Conservation (phyloP, 768 basidiomycete species). For the Mycena belliarum region DNA sequence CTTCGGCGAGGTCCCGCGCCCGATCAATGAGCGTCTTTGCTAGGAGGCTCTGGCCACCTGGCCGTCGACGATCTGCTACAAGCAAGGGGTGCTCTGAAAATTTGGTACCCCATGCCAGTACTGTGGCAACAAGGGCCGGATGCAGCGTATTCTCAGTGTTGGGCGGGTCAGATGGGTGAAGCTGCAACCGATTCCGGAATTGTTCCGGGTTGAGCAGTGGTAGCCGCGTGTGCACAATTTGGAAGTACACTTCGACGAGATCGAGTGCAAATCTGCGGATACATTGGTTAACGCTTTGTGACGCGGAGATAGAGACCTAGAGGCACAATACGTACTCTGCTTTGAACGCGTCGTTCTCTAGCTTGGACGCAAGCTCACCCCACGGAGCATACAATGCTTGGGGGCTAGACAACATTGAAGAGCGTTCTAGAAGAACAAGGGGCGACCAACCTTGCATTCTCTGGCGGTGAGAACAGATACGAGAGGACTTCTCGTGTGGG, state of each 20-base stretch:
- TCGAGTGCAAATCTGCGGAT: constrained; percentile 82
- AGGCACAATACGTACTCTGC: constrained; percentile 68
- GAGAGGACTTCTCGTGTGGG: constrained; percentile 66
- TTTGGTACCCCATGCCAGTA: constrained; percentile 90
- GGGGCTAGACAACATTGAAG: constrained; percentile 31
- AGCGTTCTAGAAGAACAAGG: constrained; percentile 18
- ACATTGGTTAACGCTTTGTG: constrained; percentile 13
- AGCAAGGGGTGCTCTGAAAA: constrained; percentile 91
- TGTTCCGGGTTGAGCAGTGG: constrained; percentile 84
- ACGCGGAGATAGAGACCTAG: constrained; percentile 8
- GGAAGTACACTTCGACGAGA: constrained; percentile 93
- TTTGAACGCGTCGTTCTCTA: constrained; percentile 73
- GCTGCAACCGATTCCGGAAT: constrained; percentile 72
- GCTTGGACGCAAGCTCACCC: constrained; percentile 73
- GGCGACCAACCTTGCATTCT: constrained; percentile 44
- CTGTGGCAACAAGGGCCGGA: constrained; percentile 79
- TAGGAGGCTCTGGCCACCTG: constrained; percentile 71
- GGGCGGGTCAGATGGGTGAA: constrained; percentile 28
- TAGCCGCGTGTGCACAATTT: constrained; percentile 85
- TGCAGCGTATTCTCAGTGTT: constrained; percentile 46
- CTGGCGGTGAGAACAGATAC: constrained; percentile 77
- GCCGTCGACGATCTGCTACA: constrained; percentile 71
- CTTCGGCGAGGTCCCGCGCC: constrained; percentile 84
- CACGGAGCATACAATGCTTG: constrained; percentile 57
- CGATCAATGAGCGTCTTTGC: constrained; percentile 78